These are phyloP conservation scores for Botrytis porri DNA, from an alignment of 2,329 filamentous ascomycete species.

Conservation along the genomic window DNA sequence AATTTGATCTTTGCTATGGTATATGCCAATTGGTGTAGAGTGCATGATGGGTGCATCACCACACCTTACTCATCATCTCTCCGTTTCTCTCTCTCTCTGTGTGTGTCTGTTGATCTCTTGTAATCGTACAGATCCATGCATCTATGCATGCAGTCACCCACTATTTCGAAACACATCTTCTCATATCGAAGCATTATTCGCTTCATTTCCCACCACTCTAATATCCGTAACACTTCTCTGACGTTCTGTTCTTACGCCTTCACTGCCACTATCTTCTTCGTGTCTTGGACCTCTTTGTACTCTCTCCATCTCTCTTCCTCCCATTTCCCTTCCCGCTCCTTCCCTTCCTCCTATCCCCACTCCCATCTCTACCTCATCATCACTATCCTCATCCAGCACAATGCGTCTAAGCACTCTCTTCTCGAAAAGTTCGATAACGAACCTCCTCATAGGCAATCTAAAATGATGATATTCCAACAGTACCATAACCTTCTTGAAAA, in stretches of 20 bases:
- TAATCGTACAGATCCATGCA: conserved; percentile 11
- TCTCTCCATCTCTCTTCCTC: conserved; percentile 55
- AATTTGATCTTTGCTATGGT: not conserved
- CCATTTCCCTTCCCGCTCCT: conserved; percentile 38
- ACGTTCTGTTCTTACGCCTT: conserved; percentile 12
- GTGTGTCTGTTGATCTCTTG: not conserved
- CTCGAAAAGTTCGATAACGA: conserved; percentile 92
- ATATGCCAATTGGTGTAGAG: not conserved
- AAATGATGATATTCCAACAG: conserved; percentile 89
- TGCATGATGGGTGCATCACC: not conserved
- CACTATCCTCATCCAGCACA: conserved; percentile 64
- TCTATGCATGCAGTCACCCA: not conserved
- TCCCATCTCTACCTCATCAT: conserved; percentile 46
- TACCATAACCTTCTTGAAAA: conserved; percentile 83
- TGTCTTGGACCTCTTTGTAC: conserved; percentile 37
- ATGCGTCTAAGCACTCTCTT: conserved; percentile 81
- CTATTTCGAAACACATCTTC: not conserved
- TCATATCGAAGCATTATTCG: conserved; percentile 7
- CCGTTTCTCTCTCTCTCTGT: not conserved
- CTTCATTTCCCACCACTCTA: not conserved
- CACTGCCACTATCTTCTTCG: conserved; percentile 44
- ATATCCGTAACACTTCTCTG: conserved; percentile 17
- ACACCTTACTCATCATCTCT: not conserved
- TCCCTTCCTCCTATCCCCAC: not conserved
- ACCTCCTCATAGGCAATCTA: conserved; percentile 78